Evolutionary conservation across 257 asterid species (phyloP).

Genomic region (Gentiana macrophylla): DNA sequence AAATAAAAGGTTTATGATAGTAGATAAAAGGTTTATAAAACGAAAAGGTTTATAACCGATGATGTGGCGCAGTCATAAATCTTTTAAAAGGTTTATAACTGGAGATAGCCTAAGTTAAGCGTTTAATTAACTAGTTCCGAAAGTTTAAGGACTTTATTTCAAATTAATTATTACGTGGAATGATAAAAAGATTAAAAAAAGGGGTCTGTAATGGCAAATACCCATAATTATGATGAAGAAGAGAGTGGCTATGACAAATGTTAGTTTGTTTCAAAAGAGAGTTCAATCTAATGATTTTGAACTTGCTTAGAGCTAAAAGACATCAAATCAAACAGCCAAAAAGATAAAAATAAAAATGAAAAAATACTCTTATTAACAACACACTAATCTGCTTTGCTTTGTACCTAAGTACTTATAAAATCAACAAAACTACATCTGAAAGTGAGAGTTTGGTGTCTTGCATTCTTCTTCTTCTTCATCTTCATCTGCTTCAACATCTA

Average conservation of each 20-base stretch:
- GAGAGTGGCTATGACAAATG: neutral
- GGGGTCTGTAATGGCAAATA: no score
- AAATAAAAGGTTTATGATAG: no score
- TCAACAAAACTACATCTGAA: slow-evolving; percentile 30
- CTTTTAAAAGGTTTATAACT: no score
- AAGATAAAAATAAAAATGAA: slow-evolving; percentile 10
- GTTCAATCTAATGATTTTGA: slow-evolving; percentile 41
- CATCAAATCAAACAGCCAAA: neutral
- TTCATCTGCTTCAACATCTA: slow-evolving; percentile 17
- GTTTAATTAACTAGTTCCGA: no score
- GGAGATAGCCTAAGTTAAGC: no score
- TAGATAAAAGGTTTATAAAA: no score
- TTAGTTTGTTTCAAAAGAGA: slow-evolving; percentile 11
- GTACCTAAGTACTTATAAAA: slow-evolving; percentile 4
- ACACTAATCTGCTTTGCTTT: neutral
- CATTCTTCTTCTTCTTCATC: slow-evolving; percentile 19
- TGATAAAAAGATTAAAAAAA: no score
- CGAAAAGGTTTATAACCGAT: no score
- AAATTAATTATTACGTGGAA: no score
- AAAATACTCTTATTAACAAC: slow-evolving; percentile 3
- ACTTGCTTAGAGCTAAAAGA: slow-evolving; percentile 13
- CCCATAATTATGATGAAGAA: no score
- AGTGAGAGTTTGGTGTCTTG: slow-evolving; percentile 19
- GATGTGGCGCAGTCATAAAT: no score
- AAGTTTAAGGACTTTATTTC: no score